Percentiles rank a stretch among this genome's conserved stretches.
Evolutionary conservation across 306 rosid genomes (phyloP).

Genomic region (Ceratonia siliqua): DNA sequence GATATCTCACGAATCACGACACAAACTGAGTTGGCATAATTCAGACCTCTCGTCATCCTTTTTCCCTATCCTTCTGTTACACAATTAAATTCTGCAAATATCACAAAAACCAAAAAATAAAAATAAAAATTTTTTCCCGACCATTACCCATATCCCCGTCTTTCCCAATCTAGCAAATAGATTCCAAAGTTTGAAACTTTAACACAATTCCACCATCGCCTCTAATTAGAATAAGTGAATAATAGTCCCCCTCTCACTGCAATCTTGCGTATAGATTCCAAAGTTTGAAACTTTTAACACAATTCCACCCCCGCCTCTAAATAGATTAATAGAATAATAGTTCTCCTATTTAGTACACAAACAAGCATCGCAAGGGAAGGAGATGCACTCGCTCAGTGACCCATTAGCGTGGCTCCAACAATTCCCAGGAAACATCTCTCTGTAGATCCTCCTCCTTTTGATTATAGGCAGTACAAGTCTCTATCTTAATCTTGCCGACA

Average conservation of each 20-base stretch:
- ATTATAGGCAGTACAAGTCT: not conserved
- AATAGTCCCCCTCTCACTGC: too few species aligned
- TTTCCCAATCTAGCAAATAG: not conserved
- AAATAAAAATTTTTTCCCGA: not conserved
- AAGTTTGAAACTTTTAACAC: slow-evolving; percentile 27
- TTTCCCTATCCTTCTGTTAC: not conserved
- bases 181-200: slow-evolving; percentile 33
- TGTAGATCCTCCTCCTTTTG: slow-evolving; percentile 1
- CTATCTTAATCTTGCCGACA: slow-evolving; percentile 8
- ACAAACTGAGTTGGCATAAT: slow-evolving; percentile 30
- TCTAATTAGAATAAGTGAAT: not conserved
- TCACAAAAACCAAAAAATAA: not conserved
- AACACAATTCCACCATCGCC: not conserved
- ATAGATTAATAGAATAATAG: too few species aligned
- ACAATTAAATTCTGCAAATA: not conserved
- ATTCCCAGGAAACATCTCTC: not conserved
- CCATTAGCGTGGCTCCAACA: not conserved
- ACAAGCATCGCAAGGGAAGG: not conserved
- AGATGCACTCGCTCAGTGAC: not conserved
- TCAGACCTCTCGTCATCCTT: slow-evolving; percentile 18
- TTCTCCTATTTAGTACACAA: not conserved
- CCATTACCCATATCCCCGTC: not conserved
- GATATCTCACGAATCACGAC: slow-evolving; percentile 15
- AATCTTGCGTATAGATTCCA: slow-evolving; percentile 20
- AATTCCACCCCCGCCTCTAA: not conserved